Base-by-base conservation (phyloP, 106 monocot species). In the Apostasia ramifera region DNA sequence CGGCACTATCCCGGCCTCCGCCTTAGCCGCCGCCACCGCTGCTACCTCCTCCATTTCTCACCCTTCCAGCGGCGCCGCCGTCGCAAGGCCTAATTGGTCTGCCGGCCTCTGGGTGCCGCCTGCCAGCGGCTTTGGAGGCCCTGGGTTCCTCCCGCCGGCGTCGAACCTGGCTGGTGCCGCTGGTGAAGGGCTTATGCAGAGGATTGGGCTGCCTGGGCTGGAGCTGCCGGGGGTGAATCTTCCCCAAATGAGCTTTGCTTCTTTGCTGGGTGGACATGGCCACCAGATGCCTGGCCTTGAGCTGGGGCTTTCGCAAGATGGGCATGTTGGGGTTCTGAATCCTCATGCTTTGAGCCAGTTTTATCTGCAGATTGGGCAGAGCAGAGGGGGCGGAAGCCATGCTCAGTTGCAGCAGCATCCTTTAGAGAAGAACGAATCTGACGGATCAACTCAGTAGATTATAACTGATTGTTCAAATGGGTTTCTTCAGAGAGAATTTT, bases 301-400 rank as follows among this genome's bases (percentile, higher is more conserved):
- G 66, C 71, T 80, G 3, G 75, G 75, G 39, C 74, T 80, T 3
- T 75, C 79, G 6, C 80, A 75, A 53, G 80, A 80, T 38, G 75
- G 80, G 1, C 75, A 79, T 6, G 54, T 75, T 44, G 80, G 80
- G 0, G 54, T 75, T 11, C 38, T 80, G n/a, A 54, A 47, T 47
- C 55, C 67, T n/a, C 73, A 79, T 43, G 61, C 73, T 4, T 49
- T 74, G 56, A 59, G 66, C 40, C 80, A 80, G 40, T 75, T 75
- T 43, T 75, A 75, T 75, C 75, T 66, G 45, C 80, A 75, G 53
- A 70, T 74, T 38, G 74, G 69, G 6, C 79, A 73, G 41, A 63
- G 73, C 1, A 63, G 79, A 60, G 75, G 39, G 46, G 68, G 60
- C 12, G 51, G 14, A 7, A 10, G 37, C 53, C 61, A 61, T 70